Conservation (phyloP, 768 basidiomycete species). For the Tylopilus felleus region DNA sequence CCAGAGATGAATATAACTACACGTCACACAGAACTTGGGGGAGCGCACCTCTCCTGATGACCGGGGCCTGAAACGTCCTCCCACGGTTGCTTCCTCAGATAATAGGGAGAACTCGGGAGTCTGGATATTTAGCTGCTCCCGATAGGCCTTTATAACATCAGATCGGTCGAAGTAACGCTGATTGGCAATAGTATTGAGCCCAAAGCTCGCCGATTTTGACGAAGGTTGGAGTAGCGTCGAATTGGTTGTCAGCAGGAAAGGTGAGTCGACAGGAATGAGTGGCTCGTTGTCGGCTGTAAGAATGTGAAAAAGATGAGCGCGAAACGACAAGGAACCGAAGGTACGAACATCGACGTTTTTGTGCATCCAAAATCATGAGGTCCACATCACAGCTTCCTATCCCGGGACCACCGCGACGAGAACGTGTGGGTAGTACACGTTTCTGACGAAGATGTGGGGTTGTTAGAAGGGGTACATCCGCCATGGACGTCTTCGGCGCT, state of each 20-base stretch:
- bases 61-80: slow-evolving; percentile 69
- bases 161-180: slow-evolving; percentile 77
- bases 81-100: slow-evolving; percentile 50
- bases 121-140: slow-evolving; percentile 69
- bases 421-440: slow-evolving; percentile 78
- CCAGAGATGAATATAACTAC: slow-evolving; percentile 6
- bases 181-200: slow-evolving; percentile 57
- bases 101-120: slow-evolving; percentile 65
- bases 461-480: slow-evolving; percentile 35
- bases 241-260: slow-evolving; percentile 74
- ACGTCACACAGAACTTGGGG: not conserved
- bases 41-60: slow-evolving; percentile 65
- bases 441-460: slow-evolving; percentile 53
- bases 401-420: slow-evolving; percentile 76
- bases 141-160: slow-evolving; percentile 68
- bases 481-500: slow-evolving; percentile 23
- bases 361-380: slow-evolving; percentile 78
- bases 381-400: slow-evolving; percentile 79
- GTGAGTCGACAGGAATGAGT: slow-evolving; percentile 61
- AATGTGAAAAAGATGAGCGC: slow-evolving; percentile 17
- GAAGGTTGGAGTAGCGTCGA: slow-evolving; percentile 47
- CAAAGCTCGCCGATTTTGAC: slow-evolving; percentile 33
- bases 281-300: slow-evolving; percentile 65
- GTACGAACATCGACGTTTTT: slow-evolving; percentile 69
- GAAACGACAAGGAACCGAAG: slow-evolving; percentile 7